These are phyloP conservation scores for Arthrobotrys sinensis DNA, from an alignment of 2,329 filamentous ascomycete genomes.

Conservation along the genomic window DNA sequence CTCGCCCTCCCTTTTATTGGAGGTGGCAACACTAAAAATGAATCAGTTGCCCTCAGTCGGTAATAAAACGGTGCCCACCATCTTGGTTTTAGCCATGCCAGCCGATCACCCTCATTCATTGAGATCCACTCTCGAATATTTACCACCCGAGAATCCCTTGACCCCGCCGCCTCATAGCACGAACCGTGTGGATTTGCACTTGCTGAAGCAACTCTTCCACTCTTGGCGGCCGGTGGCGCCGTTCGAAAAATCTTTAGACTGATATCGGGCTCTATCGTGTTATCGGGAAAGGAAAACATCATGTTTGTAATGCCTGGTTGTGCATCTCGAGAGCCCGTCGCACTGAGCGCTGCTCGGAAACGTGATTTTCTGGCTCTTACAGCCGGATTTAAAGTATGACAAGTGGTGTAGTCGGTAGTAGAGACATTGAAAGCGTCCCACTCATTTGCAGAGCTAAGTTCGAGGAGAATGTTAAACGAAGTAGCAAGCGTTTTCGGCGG, in stretches of 20 bases:
- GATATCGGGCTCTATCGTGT: conserved; percentile 44
- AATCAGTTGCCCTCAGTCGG: conserved; percentile 39
- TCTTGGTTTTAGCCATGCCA: conserved; percentile 46
- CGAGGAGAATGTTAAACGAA: conserved; percentile 23
- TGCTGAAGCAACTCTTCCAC: not conserved
- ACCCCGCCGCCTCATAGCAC: conserved; percentile 16
- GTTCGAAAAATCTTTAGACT: conserved; percentile 49
- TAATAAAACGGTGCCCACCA: conserved; percentile 47
- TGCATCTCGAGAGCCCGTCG: conserved; percentile 32
- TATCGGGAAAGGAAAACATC: conserved; percentile 26
- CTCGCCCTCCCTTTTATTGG: not conserved
- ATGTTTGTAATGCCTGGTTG: conserved; percentile 39
- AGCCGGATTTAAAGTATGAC: conserved; percentile 33
- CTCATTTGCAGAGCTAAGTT: conserved; percentile 25
- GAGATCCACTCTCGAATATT: conserved; percentile 29
- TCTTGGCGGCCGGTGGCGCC: conserved; percentile 3
- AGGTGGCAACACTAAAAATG: conserved; percentile 39
- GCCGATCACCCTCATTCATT: conserved; percentile 15
- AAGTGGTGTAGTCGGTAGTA: conserved; percentile 38
- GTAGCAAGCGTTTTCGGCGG: not conserved
- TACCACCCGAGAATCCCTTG: conserved; percentile 16
- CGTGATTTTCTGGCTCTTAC: conserved; percentile 22
- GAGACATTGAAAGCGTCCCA: conserved; percentile 41
- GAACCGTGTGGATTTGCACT: conserved; percentile 10
- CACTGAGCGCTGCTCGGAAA: conserved; percentile 13